Conservation (phyloP, 2,329 filamentous ascomycete species). For the Penicillium sp. region DNA sequence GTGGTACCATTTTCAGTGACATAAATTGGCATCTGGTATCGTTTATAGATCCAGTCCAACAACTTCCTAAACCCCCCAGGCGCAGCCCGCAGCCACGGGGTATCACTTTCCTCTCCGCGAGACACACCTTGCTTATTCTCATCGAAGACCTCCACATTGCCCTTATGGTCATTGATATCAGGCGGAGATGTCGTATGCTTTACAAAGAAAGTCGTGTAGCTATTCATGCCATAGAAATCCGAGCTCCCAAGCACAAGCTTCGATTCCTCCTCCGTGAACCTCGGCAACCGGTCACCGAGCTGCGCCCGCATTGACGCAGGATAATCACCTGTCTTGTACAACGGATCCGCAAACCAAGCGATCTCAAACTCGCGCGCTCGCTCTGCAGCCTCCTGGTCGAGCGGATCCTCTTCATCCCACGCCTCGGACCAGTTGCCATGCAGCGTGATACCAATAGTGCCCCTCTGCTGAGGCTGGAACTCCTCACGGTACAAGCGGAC, state of each 20-base stretch:
- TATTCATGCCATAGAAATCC: conserved; percentile 88
- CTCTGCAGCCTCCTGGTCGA: conserved; percentile 67
- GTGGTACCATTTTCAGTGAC: conserved; percentile 82
- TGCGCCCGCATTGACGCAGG: conserved; percentile 74
- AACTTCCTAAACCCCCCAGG: conserved; percentile 70
- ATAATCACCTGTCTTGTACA: conserved; percentile 72
- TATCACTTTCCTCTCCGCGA: conserved; percentile 76
- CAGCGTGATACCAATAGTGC: conserved; percentile 76
- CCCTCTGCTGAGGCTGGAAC: conserved; percentile 66
- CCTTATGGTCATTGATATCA: conserved; percentile 62
- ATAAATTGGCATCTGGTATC: conserved; percentile 73
- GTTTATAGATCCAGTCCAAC: conserved; percentile 67
- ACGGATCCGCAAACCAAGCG: conserved; percentile 76
- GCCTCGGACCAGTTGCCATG: conserved; percentile 74
- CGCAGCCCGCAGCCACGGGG: conserved; percentile 71
- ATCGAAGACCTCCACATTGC: conserved; percentile 68
- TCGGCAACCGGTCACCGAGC: conserved; percentile 71
- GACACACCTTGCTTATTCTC: conserved; percentile 65
- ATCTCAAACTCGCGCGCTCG: conserved; percentile 80
- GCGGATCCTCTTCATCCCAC: conserved; percentile 69
- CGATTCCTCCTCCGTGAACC: conserved; percentile 66
- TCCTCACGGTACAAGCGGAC: conserved; percentile 74
- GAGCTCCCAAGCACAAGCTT: conserved; percentile 71
- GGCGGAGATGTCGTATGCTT: conserved; percentile 59
- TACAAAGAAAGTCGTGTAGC: conserved; percentile 80